phyloP scores from a whole-genome alignment of 352 stramenopile genomes.

The Thalassiosira mediterranea region DNA sequence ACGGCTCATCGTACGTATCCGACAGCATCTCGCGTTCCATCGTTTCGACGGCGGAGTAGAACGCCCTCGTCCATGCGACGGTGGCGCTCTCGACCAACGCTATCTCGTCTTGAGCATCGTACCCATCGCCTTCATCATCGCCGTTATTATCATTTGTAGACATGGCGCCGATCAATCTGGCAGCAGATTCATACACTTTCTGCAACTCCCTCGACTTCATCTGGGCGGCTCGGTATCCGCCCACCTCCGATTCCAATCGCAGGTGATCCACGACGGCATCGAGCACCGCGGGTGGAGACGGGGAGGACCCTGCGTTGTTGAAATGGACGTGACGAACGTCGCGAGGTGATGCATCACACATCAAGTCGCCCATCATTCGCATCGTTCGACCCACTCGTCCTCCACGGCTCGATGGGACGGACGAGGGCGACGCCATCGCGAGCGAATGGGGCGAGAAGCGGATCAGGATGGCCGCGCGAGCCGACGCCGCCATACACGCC shows the following conservation, averaged over 20 bases:
- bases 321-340: slow-evolving; percentile 39
- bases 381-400: too few relatives aligned
- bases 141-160: not conserved
- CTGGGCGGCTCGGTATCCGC: slow-evolving; percentile 64
- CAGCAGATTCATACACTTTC: slow-evolving; percentile 50
- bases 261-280: slow-evolving; percentile 53
- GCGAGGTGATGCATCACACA: too few relatives aligned
- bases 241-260: slow-evolving; percentile 48
- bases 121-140: not conserved
- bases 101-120: slow-evolving; percentile 48
- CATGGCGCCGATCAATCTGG: slow-evolving; percentile 46
- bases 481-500: too few relatives aligned
- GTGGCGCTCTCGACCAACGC: slow-evolving; percentile 70
- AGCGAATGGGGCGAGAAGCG: too few relatives aligned
- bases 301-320: slow-evolving; percentile 72
- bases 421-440: too few relatives aligned
- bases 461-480: too few relatives aligned
- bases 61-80: slow-evolving; percentile 64
- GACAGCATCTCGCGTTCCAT: slow-evolving; percentile 28
- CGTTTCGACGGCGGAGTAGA: slow-evolving; percentile 64
- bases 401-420: too few relatives aligned
- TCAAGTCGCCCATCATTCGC: too few relatives aligned
- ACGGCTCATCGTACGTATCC: not conserved
- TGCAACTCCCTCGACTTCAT: slow-evolving; percentile 31
- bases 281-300: slow-evolving; percentile 51